A percentile compares a stretch with the other conserved stretches of the same genome.
Conservation (phyloP, 192 early-diverging fungal genomes). For the Diversispora eburnea region DNA sequence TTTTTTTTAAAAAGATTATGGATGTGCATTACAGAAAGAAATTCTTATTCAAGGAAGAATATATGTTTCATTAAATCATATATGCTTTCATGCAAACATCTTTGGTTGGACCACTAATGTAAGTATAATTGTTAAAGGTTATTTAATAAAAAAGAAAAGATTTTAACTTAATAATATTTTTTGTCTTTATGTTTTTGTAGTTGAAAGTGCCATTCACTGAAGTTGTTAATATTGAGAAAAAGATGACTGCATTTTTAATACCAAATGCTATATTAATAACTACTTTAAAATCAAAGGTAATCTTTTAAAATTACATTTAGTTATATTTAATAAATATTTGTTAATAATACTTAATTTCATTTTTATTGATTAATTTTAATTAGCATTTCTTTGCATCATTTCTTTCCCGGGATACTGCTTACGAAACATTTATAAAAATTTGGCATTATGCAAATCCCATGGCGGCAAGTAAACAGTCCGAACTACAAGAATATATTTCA, state of each 20-base stretch:
- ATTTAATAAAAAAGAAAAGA: neutral
- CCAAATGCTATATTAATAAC: conserved; percentile 85
- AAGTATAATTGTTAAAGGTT: conserved; percentile 17
- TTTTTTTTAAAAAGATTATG: conserved; percentile 55
- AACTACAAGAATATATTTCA: neutral
- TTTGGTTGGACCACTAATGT: conserved; percentile 86
- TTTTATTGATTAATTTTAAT: neutral
- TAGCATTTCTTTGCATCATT: conserved; percentile 85
- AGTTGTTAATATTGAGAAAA: conserved; percentile 80
- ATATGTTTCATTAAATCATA: conserved; percentile 74
- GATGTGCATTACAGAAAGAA: conserved; percentile 85
- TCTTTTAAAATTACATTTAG: neutral
- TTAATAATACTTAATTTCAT: neutral
- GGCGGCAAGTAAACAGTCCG: neutral
- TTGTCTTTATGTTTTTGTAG: conserved; percentile 21
- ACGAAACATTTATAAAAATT: conserved; percentile 66
- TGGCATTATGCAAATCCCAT: conserved; percentile 41
- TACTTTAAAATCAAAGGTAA: conserved; percentile 60
- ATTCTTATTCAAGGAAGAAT: conserved; percentile 83
- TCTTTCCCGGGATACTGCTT: conserved; percentile 75
- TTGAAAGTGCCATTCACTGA: conserved; percentile 73
- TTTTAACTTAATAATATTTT: neutral
- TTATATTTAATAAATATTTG: neutral
- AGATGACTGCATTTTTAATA: conserved; percentile 77
- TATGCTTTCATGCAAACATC: conserved; percentile 86